These are phyloP conservation scores for Lobosporangium transversale DNA, from an alignment of 192 early-diverging fungal species.

Conservation along the genomic window DNA sequence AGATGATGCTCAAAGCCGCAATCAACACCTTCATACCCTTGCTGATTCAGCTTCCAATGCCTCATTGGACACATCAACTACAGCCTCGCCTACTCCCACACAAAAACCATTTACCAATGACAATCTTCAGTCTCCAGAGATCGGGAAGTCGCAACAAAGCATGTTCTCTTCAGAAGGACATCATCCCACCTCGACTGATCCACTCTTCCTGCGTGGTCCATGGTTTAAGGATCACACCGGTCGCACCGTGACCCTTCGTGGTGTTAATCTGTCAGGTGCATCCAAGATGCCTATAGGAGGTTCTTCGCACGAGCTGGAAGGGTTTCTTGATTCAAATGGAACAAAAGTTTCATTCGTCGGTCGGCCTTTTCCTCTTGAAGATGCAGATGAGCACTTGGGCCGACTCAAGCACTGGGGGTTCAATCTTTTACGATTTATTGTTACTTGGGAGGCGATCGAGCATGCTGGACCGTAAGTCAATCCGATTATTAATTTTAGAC, in stretches of 20 bases:
- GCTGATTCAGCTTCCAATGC: slow-evolving; percentile 29
- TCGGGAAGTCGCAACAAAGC: slow-evolving; percentile 7
- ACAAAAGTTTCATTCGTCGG: slow-evolving; percentile 75
- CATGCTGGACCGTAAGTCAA: slow-evolving; percentile 67
- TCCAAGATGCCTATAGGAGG: slow-evolving; percentile 61
- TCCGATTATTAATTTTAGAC: background rate
- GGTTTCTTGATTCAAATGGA: slow-evolving; percentile 66
- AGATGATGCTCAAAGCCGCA: slow-evolving; percentile 9
- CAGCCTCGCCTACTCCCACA: slow-evolving; percentile 13
- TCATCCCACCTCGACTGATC: slow-evolving; percentile 39
- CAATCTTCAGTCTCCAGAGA: slow-evolving; percentile 1
- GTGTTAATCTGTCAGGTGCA: slow-evolving; percentile 64
- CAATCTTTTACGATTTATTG: slow-evolving; percentile 75
- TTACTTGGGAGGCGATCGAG: slow-evolving; percentile 82
- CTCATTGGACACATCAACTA: slow-evolving; percentile 35
- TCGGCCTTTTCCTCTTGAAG: slow-evolving; percentile 73
- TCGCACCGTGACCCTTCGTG: slow-evolving; percentile 61
- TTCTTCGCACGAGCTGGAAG: slow-evolving; percentile 55
- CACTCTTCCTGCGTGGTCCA: slow-evolving; percentile 29
- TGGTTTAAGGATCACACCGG: slow-evolving; percentile 66
- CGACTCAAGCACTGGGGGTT: slow-evolving; percentile 77
- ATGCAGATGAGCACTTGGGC: slow-evolving; percentile 77
- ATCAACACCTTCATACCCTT: slow-evolving; percentile 14
- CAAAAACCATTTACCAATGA: slow-evolving; percentile 31
- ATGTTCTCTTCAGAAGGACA: slow-evolving; percentile 23